A percentile compares a stretch with the other conserved stretches of the same genome.
These are phyloP conservation scores for Candida xyloterini DNA, from an alignment of 805 yeast species.

Conservation along the genomic window DNA sequence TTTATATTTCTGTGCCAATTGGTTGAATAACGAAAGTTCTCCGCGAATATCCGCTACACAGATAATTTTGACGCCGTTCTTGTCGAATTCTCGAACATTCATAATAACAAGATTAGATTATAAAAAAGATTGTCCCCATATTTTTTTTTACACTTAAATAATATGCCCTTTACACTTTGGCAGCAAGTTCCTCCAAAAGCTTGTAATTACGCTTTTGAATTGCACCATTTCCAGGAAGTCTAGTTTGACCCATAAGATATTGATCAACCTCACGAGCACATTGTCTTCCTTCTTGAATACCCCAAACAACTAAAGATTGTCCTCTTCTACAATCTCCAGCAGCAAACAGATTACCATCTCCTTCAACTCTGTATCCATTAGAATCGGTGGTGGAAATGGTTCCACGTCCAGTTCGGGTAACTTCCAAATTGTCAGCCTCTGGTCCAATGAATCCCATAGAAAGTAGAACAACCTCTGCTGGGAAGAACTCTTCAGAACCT, in stretches of 20 bases:
- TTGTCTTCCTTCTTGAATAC: slow-evolving; percentile 98
- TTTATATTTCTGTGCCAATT: slow-evolving; percentile 41
- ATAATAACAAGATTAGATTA: slow-evolving; percentile 1
- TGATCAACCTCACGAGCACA: slow-evolving; percentile 93
- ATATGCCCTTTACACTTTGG: slow-evolving; percentile 41
- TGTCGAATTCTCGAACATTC: slow-evolving; percentile 17
- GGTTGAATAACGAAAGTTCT: slow-evolving; percentile 46
- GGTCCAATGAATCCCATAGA: slow-evolving; percentile 99
- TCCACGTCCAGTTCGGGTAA: slow-evolving; percentile 76
- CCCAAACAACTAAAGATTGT: slow-evolving; percentile 97
- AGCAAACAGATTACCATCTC: slow-evolving; percentile 71
- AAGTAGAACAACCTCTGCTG: slow-evolving; percentile 88
- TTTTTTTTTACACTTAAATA: slow-evolving; percentile 1
- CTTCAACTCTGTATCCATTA: slow-evolving; percentile 62
- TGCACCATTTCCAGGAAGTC: slow-evolving; percentile 92
- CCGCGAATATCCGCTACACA: slow-evolving; percentile 58
- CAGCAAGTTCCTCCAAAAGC: slow-evolving; percentile 72
- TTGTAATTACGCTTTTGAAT: slow-evolving; percentile 81
- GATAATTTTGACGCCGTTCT: slow-evolving; percentile 22
- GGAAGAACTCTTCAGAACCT: slow-evolving; percentile 88
- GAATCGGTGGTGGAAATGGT: slow-evolving; percentile 66
- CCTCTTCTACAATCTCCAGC: slow-evolving; percentile 99
- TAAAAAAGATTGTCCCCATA: not conserved
- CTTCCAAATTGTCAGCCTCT: slow-evolving; percentile 71
- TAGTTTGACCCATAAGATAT: slow-evolving; percentile 71